These are phyloP conservation scores for Starmerella sp. DNA, from an alignment of 805 yeast genomes.

Conservation along the genomic window DNA sequence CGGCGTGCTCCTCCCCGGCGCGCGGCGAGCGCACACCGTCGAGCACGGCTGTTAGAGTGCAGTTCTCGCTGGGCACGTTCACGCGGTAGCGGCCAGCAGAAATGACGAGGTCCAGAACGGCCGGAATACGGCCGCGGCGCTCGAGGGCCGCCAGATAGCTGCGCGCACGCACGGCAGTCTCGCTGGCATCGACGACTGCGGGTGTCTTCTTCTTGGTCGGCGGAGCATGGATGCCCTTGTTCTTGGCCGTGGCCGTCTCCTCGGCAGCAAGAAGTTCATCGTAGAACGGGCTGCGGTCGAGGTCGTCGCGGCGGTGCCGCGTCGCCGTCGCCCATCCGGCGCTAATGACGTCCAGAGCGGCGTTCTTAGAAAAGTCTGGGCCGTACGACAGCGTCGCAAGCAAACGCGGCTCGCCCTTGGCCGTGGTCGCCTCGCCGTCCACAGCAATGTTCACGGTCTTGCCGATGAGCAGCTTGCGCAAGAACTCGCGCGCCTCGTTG, in stretches of 20 bases:
- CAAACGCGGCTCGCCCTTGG: conserved; percentile 50
- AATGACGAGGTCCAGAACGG: conserved; percentile 60
- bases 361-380: conserved; percentile 35
- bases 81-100: conserved; percentile 60
- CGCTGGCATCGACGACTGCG: conserved; percentile 68
- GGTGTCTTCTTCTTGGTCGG: conserved; percentile 31
- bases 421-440: conserved; percentile 53
- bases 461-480: conserved; percentile 58
- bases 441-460: conserved; percentile 50
- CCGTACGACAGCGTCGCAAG: conserved; percentile 48
- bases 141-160: conserved; percentile 60
- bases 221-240: conserved; percentile 50
- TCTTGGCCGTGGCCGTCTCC: conserved; percentile 41
- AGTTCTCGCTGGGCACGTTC: conserved; percentile 58
- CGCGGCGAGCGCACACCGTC: conserved; percentile 55
- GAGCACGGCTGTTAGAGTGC: conserved; percentile 55
- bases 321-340: conserved; percentile 69
- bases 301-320: conserved; percentile 62
- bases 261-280: conserved; percentile 65
- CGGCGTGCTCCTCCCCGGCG: conserved; percentile 30
- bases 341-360: conserved; percentile 49
- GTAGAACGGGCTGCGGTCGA: conserved; percentile 64
- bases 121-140: conserved; percentile 53
- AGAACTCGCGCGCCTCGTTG: conserved; percentile 61
- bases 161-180: conserved; percentile 56